Base-by-base conservation (phyloP, 2,329 filamentous ascomycete species). In the Emergomyces pasteurianus region DNA sequence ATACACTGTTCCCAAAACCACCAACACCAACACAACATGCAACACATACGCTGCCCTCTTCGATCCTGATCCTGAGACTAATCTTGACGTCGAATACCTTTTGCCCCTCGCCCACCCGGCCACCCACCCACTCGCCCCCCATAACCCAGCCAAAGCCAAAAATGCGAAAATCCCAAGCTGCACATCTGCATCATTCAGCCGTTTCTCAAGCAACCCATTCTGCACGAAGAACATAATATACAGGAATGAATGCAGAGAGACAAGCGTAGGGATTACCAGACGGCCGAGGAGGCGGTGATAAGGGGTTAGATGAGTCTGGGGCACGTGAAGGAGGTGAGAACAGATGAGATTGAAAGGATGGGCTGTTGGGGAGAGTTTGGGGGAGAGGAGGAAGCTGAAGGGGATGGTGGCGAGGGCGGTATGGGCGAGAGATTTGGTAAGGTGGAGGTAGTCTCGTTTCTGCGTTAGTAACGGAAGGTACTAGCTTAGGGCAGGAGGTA, bases 391-490 rank as follows among this genome's bases (percentile, higher is more conserved):
- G 61, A 84, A 83, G 60, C 85, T 83, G 2, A 85, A 69, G 1
- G 84, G 84, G 1, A 83, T 69, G 65, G 86, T 84, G 9, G 83
- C 85, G 6, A 83, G 76, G 26, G 76, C 82, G 57, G 86, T 77
- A 54, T 83, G 81, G 21, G 81, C 83, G 59, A 86, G 77, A 5
- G 83, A 79, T 71, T 85, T 86, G 28, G 84, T 86, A 28, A 86
- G 72, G 69, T 86, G 84, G 36, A 86, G 75, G 61, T 86, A 86
- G 69, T 86, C 83, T 84, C 65, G n/a, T 55, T 26, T 52, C 5
- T 53, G 10, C 14, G 28, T 53, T 16, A 53, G 50, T 10, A 12
- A n/a, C 16, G 8, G 46, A 28, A 28, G 23, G 18, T 43, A 7
- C 18, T 43, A 9, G 36, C 16, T 2, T 8, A 16, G 40, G 16